Evolutionary conservation across 148 eudicot species (phyloP), one percentile per base, ranked within the genome.

Genomic region (Arctostaphylos glauca): DNA sequence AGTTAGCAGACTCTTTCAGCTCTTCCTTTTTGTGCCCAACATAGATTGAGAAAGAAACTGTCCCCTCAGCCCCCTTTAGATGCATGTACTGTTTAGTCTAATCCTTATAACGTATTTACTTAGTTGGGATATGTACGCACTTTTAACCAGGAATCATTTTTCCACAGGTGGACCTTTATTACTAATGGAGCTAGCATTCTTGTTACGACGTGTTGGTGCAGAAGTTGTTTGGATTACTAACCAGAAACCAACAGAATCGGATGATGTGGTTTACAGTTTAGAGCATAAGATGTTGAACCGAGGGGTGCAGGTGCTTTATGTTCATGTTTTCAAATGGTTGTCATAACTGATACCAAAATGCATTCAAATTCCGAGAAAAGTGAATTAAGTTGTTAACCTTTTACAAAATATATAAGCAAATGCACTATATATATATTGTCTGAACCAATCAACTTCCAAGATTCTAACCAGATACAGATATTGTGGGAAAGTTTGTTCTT

Each of bases 171-270:
- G 96, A 18, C 94, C 96, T 81, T 86, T 93, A 78, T 84, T 93
- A 85, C 86, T 93, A 75, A 93, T 91, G 93, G 96, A 93, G 87
- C 81, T 93, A 81, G 94, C 96, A 78, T 93, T 93, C 83, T 87
- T 93, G 79, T 86, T 93, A 74, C 86, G 96, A 86, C 89, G 90
- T 83, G 94, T 91, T 85, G 88, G 89, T 77, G 85, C 93, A 76
- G 89, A 92, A 71, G 96, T 91, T 87, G 91, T 91, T 21, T 93
- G 96, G 96, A 87, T 93, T 66, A 93, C 96, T 18, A 88, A 90
- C 85, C 96, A 93, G 87, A 91, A 90, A 86, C 92, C 94, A 46
- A 80, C 87, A 47, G 91, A 89, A 59, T 56, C 85, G 12, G 91
- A 91, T 88, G 91, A 91, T 74, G 92, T 93, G 78, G 80, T 82